Base-by-base conservation (phyloP, 2,329 filamentous ascomycete species). In the Talaromyces sp. region DNA sequence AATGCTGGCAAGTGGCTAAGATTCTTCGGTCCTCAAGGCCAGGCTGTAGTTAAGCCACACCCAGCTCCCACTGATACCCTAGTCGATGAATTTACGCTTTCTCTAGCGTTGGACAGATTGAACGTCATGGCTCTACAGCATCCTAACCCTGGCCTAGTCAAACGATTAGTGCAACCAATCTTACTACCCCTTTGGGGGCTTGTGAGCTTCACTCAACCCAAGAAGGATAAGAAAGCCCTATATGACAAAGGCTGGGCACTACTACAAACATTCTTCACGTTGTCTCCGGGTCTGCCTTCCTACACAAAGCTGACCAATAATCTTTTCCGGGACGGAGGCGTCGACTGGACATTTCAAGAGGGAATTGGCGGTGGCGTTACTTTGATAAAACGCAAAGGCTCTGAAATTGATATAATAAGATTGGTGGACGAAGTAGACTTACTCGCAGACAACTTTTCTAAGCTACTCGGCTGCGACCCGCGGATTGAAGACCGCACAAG, bases 171-270 rank as follows among this genome's bases (percentile, higher is more conserved):
- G 2, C 71, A 72, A 46, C 77, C 76, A 3, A 70, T 78, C 25
- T 67, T 79, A 37, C 68, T 78, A 23, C 75, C 77, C 5, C 69
- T 80, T 3, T 80, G 77, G 77, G 76, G 77, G 5, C 58, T 80
- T 25, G 66, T 70, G 31, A 78, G 74, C 60, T 76, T 73, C 61
- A 66, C 76, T n/a, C 63, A 70, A 55, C 23, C 50, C 23, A 71
- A 77, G 57, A 63, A 74, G 23, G 55, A 70, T 39, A 66, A 69
- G 1, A 63, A 46, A 3, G 39, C 7, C 1, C 67, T 73, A 42
- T 68, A 77, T 60, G 70, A 73, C 16, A 73, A 70, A 16, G 59
- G 71, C 2, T 70, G 72, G 63, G 67, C 64, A 1, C 59, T 79
- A 5, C 62, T 80, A 12, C 71, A 76, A 46, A 76, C 73, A 4